These are phyloP conservation scores for Ustanciosporium gigantosporum DNA, from an alignment of 1,284 basidiomycete genomes.

Conservation along the genomic window DNA sequence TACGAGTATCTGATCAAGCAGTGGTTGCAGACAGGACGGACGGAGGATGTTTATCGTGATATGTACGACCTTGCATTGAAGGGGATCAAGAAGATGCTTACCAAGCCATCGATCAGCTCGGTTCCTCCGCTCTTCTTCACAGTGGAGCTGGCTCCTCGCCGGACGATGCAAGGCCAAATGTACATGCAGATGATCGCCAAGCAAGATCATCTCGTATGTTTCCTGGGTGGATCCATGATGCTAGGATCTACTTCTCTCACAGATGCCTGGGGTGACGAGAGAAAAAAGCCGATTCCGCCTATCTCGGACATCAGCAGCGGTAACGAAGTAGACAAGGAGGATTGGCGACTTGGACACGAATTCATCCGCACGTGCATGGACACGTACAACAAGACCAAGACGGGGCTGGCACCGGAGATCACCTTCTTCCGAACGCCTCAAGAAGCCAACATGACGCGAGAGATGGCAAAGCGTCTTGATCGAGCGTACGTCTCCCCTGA, in stretches of 20 bases:
- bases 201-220: conserved; percentile 95
- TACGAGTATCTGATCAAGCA: conserved; percentile 80
- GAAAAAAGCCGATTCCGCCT: conserved; percentile 28
- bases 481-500: conserved; percentile 15
- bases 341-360: conserved; percentile 80
- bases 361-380: conserved; percentile 82
- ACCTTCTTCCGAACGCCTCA: conserved; percentile 45
- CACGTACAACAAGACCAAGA: conserved; percentile 77
- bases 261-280: conserved; percentile 18
- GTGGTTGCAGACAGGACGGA: conserved; percentile 66
- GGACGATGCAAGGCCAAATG: conserved; percentile 1
- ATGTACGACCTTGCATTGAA: conserved; percentile 86
- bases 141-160: conserved; percentile 68
- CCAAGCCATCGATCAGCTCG: conserved; percentile 64
- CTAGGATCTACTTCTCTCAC: conserved; percentile 69
- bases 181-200: conserved; percentile 69
- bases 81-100: conserved; percentile 76
- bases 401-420: conserved; percentile 67
- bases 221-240: conserved; percentile 87
- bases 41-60: conserved; percentile 78
- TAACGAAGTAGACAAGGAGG: conserved; percentile 66
- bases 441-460: conserved; percentile 14
- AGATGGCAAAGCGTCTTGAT: conserved; percentile 11
- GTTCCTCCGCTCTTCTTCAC: conserved; percentile 72
- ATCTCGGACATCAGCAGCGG: conserved; percentile 67